These are phyloP conservation scores for Dissophora globulifera DNA, from an alignment of 192 early-diverging fungal species.

Conservation along the genomic window DNA sequence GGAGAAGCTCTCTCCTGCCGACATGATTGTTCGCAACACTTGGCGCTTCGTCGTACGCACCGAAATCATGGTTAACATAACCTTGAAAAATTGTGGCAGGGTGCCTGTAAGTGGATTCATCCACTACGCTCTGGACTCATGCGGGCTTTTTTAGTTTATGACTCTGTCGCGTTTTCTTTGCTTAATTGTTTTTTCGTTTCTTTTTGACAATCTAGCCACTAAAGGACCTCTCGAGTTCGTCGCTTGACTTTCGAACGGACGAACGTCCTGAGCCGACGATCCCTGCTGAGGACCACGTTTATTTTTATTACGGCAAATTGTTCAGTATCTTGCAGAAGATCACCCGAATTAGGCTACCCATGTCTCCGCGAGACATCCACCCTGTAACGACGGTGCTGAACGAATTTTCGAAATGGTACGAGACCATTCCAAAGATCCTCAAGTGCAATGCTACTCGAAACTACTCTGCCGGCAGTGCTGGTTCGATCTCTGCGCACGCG, in stretches of 20 bases:
- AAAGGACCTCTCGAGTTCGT: slow-evolving; percentile 13
- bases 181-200: background rate
- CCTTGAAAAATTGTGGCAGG: background rate
- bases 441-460: background rate
- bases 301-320: slow-evolving; percentile 17
- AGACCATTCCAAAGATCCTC: slow-evolving; percentile 17
- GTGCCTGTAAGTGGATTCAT: slow-evolving; percentile 20
- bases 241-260: slow-evolving; percentile 18
- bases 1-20: slow-evolving; percentile 10
- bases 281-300: background rate
- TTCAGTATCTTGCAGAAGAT: slow-evolving; percentile 36
- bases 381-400: slow-evolving; percentile 29
- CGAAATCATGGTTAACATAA: slow-evolving; percentile 14
- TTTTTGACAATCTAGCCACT: slow-evolving; percentile 3
- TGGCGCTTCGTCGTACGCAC: slow-evolving; percentile 25
- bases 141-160: too few relatives aligned
- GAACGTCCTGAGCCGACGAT: slow-evolving; percentile 10
- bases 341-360: slow-evolving; percentile 24
- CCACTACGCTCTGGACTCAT: background rate
- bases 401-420: slow-evolving; percentile 15
- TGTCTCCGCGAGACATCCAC: slow-evolving; percentile 20
- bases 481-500: slow-evolving; percentile 2
- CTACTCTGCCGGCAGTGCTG: background rate
- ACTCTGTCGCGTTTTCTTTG: too few relatives aligned
- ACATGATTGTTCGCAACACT: slow-evolving; percentile 30